Evolutionary conservation across 192 early-diverging fungal genomes (phyloP).

Genomic region (Coemansia sp.): DNA sequence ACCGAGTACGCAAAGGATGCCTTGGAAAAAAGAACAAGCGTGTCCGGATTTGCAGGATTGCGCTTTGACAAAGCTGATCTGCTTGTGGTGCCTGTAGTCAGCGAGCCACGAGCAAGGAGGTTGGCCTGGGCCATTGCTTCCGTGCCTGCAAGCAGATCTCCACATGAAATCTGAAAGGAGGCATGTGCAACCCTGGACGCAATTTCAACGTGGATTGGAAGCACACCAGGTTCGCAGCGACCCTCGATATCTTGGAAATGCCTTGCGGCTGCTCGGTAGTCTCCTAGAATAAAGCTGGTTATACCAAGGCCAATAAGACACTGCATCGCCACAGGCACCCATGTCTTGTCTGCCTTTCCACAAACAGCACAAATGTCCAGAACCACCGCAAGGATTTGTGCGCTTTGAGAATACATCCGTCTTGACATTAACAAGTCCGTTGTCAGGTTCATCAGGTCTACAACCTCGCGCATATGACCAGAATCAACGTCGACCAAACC

Average conservation of each 20-base stretch:
- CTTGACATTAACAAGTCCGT: conserved; percentile 39
- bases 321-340: conserved; percentile 24
- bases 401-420: conserved; percentile 20
- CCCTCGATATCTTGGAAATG: conserved; percentile 16
- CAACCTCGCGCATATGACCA: conserved; percentile 25
- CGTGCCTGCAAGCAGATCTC: conserved; percentile 14
- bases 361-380: conserved; percentile 10
- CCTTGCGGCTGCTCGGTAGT: conserved; percentile 6
- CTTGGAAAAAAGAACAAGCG: conserved; percentile 26
- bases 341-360: conserved; percentile 19
- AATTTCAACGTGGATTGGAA: conserved; percentile 34
- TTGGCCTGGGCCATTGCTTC: conserved; percentile 16
- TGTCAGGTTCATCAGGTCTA: conserved; percentile 13
- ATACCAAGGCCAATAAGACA: conserved; percentile 35
- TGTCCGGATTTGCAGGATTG: conserved; percentile 14
- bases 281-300: conserved; percentile 18
- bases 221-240: conserved; percentile 33
- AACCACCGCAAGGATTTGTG: conserved; percentile 5
- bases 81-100: not conserved
- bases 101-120: conserved; percentile 14
- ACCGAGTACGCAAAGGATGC: conserved; percentile 31
- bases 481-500: not conserved
- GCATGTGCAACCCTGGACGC: conserved; percentile 26
- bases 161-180: conserved; percentile 24
- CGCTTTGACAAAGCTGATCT: conserved; percentile 14